Evolutionary conservation across 768 basidiomycete genomes (phyloP).

Genomic region (Russula foetens): DNA sequence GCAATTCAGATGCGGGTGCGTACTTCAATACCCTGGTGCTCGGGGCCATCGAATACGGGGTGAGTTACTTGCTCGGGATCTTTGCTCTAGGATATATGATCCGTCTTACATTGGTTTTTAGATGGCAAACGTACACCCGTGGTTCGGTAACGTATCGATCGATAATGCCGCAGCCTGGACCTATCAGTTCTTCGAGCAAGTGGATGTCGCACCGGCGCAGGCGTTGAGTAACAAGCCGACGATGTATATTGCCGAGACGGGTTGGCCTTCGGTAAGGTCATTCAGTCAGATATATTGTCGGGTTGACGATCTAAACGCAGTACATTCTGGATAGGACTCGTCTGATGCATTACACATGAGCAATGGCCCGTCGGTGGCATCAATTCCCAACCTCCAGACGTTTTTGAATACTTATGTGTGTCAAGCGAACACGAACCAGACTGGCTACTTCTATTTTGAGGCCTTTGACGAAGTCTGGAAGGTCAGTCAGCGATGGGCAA

Average conservation of each 20-base stretch:
- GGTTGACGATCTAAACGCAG: background rate
- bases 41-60: conserved; percentile 57
- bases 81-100: conserved; percentile 55
- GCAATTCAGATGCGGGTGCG: conserved; percentile 79
- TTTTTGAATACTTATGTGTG: conserved; percentile 89
- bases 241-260: conserved; percentile 94
- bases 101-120: conserved; percentile 34
- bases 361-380: conserved; percentile 64
- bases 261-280: conserved; percentile 63
- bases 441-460: conserved; percentile 86
- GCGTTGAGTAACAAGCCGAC: conserved; percentile 59
- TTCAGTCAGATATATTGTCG: background rate
- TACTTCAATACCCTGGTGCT: conserved; percentile 73
- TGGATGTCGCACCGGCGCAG: conserved; percentile 51
- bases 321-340: conserved; percentile 38
- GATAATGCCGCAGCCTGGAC: conserved; percentile 76
- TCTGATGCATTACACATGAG: conserved; percentile 47
- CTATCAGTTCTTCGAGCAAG: conserved; percentile 59
- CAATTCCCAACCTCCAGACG: conserved; percentile 55
- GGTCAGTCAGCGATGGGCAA: conserved; percentile 32
- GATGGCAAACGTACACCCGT: conserved; percentile 90
- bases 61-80: conserved; percentile 40
- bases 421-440: conserved; percentile 71
- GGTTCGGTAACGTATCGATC: conserved; percentile 80
- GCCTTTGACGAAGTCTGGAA: conserved; percentile 81